Evolutionary conservation across 2,329 filamentous ascomycete genomes (phyloP), one percentile per base, ranked within the genome.

Genomic region (Teratosphaeria viscida): DNA sequence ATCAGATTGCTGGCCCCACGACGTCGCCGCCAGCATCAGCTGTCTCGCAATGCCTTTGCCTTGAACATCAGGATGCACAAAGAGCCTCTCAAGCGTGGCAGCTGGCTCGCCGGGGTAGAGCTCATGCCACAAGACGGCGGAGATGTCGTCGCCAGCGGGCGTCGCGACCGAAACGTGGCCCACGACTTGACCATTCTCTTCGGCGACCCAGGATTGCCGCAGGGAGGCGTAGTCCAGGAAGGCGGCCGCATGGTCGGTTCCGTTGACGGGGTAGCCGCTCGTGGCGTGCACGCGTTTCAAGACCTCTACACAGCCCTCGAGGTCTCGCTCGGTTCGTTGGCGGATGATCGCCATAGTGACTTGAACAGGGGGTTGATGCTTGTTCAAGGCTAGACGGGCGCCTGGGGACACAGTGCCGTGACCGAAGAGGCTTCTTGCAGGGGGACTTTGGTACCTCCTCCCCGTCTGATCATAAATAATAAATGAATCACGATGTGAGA

Each of bases 191-290:
- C 56, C 56, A 23, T 58, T 34, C 2, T 43, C n/a, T 23, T 61
- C 62, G 32, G 66, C 67, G 12, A 70, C 60, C 66, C 68, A 71
- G 10, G 65, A 64, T 39, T 55, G 57, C 35, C 59, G 29, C 7
- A 64, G 54, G 12, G 43, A 11, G 14, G 57, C 58, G 26, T 49
- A 54, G 23, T 58, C 57, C 16, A 66, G 54, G 32, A 64, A 66
- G 8, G 49, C 26, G n/a, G 56, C n/a, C 6, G 65, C 60, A 14
- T 66, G 55, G 1, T 57, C 61, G 16, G 64, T 60, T 37, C 67
- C 68, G 56, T 68, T 59, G 14, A 71, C 66, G 5, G 68, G 68
- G 59, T 71, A 70, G 53, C 65, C 59, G 57, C 64, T 63, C 16
- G 52, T 37, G 2, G 32, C 59, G 59, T 69, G 62, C 35, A 71